Percentiles rank a stretch among this genome's conserved stretches.
Evolutionary conservation across 2,329 filamentous ascomycete species (phyloP).

Genomic region (Epicoccum sorghinum): DNA sequence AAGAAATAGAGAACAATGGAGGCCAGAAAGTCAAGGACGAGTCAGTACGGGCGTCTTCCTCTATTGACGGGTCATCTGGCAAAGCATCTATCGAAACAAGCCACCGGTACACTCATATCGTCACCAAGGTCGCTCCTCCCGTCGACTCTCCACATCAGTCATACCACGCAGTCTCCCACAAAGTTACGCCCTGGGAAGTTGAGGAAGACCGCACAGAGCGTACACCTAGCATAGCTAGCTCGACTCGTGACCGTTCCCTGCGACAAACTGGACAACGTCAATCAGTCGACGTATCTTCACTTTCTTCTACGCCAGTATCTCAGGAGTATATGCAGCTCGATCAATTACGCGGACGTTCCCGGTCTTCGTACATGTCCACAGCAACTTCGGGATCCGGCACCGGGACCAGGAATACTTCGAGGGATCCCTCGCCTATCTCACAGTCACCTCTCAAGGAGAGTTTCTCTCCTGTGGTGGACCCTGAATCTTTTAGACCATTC

Average conservation of each 20-base stretch:
- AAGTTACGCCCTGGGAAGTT: slow-evolving; percentile 40
- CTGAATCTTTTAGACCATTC: slow-evolving; percentile 41
- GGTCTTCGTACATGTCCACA: slow-evolving; percentile 47
- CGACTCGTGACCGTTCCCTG: slow-evolving; percentile 37
- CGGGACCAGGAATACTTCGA: slow-evolving; percentile 43
- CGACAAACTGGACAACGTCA: slow-evolving; percentile 35
- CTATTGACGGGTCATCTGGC: slow-evolving; percentile 31
- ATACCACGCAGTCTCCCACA: slow-evolving; percentile 39
- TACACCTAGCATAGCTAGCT: slow-evolving; percentile 37
- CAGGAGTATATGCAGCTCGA: slow-evolving; percentile 46
- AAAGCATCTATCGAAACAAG: slow-evolving; percentile 38
- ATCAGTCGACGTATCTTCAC: slow-evolving; percentile 45
- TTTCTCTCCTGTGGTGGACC: slow-evolving; percentile 16
- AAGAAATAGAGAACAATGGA: slow-evolving; percentile 72
- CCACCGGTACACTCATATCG: slow-evolving; percentile 45
- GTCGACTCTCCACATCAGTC: slow-evolving; percentile 44
- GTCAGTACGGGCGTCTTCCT: slow-evolving; percentile 34
- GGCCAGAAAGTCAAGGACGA: slow-evolving; percentile 61
- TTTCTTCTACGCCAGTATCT: slow-evolving; percentile 43
- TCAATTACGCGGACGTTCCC: slow-evolving; percentile 45
- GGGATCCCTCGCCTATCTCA: slow-evolving; percentile 44
- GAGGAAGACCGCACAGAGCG: slow-evolving; percentile 35
- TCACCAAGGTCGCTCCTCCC: slow-evolving; percentile 39
- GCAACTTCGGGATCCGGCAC: slow-evolving; percentile 43
- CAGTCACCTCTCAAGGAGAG: slow-evolving; percentile 41